These are phyloP conservation scores for Xanthoceras sorbifolium DNA, from an alignment of 345 rosid genomes.

Conservation along the genomic window DNA sequence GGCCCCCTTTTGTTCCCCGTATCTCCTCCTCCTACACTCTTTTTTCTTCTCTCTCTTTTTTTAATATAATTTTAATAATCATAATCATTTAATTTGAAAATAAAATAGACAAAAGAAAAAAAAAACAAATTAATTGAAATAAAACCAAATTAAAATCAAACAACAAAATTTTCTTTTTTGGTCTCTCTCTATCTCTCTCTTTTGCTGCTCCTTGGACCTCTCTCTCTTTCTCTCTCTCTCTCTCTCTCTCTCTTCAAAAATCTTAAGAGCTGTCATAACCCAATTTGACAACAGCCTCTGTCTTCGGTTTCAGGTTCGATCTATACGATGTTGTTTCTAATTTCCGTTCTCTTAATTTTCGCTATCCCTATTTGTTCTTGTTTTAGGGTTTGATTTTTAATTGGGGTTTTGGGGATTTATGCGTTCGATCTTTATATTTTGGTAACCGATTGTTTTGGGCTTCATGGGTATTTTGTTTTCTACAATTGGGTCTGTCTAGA, in stretches of 20 bases:
- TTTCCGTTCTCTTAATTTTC: constrained; percentile 13
- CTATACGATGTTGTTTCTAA: constrained; percentile 26
- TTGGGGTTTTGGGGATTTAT: constrained; percentile 39
- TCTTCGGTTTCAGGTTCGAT: constrained; percentile 54
- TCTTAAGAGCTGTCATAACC: constrained; percentile 50
- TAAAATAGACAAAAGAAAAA: neutral
- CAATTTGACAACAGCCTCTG: constrained; percentile 38
- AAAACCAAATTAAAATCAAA: neutral
- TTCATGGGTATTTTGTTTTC: constrained; percentile 25
- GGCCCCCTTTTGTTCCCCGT: neutral
- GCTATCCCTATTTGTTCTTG: constrained; percentile 12
- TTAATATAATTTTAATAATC: neutral
- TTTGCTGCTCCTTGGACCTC: constrained; percentile 47
- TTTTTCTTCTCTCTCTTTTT: no score
- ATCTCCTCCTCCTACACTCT: neutral
- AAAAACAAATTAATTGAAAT: neutral
- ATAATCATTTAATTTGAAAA: no score
- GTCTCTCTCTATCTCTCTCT: constrained; percentile 26
- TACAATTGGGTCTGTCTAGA: constrained; percentile 25
- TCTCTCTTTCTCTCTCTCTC: constrained; percentile 36
- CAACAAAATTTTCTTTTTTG: constrained; percentile 25
- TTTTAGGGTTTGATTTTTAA: constrained; percentile 45
- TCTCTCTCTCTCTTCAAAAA: constrained; percentile 44
- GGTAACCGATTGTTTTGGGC: constrained; percentile 19
- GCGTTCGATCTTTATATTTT: constrained; percentile 35